Conservation (phyloP, 2,329 filamentous ascomycete genomes). For the Penicillium verrucosum region DNA sequence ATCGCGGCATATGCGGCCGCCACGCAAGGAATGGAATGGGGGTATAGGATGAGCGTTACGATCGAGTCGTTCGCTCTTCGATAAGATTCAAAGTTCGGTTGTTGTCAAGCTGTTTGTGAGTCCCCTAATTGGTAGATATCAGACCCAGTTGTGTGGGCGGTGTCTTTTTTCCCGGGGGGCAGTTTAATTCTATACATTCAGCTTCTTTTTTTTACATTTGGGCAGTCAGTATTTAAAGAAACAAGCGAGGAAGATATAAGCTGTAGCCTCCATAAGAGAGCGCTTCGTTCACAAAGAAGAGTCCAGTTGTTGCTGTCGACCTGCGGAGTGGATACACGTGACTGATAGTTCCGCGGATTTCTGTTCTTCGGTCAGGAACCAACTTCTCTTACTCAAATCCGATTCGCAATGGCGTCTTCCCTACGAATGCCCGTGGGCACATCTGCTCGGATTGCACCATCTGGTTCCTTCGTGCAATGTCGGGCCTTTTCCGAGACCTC, state of each 20-base stretch:
- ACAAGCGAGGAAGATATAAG: conserved; percentile 4
- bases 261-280: neutral
- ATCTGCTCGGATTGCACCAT: conserved; percentile 18
- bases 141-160: conserved; percentile 7
- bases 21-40: conserved; percentile 20
- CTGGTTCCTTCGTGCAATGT: conserved; percentile 24
- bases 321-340: conserved; percentile 24
- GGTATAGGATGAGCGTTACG: neutral
- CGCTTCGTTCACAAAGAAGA: neutral
- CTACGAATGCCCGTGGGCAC: conserved; percentile 25
- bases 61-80: neutral
- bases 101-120: conserved; percentile 8
- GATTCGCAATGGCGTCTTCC: conserved; percentile 34
- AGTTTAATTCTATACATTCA: conserved; percentile 1
- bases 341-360: conserved; percentile 22
- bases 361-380: conserved; percentile 13
- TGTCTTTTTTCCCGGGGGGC: conserved; percentile 5
- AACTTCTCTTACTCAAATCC: conserved; percentile 7
- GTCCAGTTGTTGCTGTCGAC: conserved; percentile 1
- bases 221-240: neutral
- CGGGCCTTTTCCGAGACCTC: conserved; percentile 37
- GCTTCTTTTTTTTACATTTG: neutral
- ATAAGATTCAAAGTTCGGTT: neutral
- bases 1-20: conserved; percentile 39
- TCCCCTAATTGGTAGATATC: conserved; percentile 12